Base-by-base conservation (phyloP, 2,329 filamentous ascomycete species). In the Colletotrichum magnum region DNA sequence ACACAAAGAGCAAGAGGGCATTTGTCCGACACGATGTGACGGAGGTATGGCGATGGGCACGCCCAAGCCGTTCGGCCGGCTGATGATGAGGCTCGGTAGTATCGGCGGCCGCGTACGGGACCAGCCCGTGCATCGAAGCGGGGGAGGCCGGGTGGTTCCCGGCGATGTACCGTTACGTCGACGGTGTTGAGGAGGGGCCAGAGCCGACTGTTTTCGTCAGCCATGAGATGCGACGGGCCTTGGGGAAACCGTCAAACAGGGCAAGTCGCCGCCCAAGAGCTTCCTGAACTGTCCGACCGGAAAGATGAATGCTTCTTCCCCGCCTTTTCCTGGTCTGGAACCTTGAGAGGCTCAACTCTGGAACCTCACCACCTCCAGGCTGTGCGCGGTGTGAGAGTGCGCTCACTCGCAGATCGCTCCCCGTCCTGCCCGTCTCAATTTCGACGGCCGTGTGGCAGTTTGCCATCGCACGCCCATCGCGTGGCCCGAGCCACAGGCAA, bases 291-390 rank as follows among this genome's bases (percentile, higher is more conserved):
- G 32, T 64, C 53, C 43, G 54, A 58, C 61, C 53, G 61, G 65
- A 65, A 64, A 32, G 65, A 48, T 58, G 48, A 41, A 28, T 50
- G 47, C 15, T 18, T 36, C 32, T 54, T 65, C 60, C 60, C 60
- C 65, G 65, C 65, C 47, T 48, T 54, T 36, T 43, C n/a, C 53
- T 64, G 63, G 41, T 18, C 32, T 64, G 53, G 65, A 64, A 58
- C 53, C 32, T 36, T 51, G 18, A 36, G 16, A 47, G 47, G 54
- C 56, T 52, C 57, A 54, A 54, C 58, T 47, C 53, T 59, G 54
- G 47, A 68, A 65, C 60, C 48, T 48, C 16, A 47, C 48, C 60
- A 18, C 18, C 47, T 24, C 53, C 65, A 28, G 60, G 41, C 65
- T 58, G 65, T 68, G 65, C 60, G 65, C 60, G 18, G 16, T 21